Conservation (phyloP, 2,329 filamentous ascomycete genomes). For the Onygenales sp. region DNA sequence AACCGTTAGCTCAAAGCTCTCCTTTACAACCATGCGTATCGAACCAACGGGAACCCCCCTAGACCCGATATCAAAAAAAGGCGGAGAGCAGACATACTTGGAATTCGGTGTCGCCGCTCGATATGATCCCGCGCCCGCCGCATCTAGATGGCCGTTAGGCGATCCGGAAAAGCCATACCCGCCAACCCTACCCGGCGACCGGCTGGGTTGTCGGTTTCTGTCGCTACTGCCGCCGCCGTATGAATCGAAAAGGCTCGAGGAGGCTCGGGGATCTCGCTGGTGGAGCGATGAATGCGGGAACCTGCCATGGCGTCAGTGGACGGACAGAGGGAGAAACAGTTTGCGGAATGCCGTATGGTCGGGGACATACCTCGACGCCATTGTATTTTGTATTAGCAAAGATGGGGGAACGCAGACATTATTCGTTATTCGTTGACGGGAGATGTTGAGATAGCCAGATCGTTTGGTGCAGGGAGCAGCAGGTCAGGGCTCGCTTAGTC, state of each 20-base stretch:
- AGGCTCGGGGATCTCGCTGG: conserved; percentile 56
- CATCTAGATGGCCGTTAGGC: conserved; percentile 9
- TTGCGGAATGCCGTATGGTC: background rate
- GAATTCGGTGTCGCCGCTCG: conserved; percentile 63
- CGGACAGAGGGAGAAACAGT: background rate
- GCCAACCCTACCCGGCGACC: conserved; percentile 27
- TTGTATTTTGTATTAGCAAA: background rate
- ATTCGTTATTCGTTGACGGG: background rate
- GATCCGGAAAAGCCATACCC: conserved; percentile 18
- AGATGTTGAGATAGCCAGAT: background rate
- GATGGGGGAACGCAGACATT: background rate
- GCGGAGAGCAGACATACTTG: conserved; percentile 37
- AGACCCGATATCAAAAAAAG: background rate
- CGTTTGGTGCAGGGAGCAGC: background rate
- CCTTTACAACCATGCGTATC: background rate
- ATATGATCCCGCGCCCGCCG: conserved; percentile 28
- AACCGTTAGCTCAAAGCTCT: background rate
- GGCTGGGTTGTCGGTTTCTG: conserved; percentile 27
- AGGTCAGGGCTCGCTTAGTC: background rate
- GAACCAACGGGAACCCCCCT: background rate
- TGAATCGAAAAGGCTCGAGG: conserved; percentile 65
- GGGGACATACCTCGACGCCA: conserved; percentile 2
- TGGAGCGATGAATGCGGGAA: conserved; percentile 61
- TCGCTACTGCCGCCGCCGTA: conserved; percentile 52
- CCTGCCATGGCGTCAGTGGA: conserved; percentile 21